A percentile compares a stretch with the other conserved stretches of the same genome.
Conservation (phyloP, 805 yeast genomes). For the Yarrowia osloensis region DNA sequence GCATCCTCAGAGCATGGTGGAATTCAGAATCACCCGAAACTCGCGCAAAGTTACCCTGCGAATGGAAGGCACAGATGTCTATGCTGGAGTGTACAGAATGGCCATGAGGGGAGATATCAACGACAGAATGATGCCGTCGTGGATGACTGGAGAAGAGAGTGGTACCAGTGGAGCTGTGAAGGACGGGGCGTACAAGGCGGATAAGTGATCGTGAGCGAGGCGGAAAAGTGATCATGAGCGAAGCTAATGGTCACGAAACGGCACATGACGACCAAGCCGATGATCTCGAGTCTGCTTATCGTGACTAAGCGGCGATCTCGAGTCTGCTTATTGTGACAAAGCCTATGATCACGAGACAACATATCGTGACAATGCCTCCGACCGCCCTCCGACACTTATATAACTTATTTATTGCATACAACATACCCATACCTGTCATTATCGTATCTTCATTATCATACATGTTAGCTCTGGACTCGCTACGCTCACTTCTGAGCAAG, state of each 20-base stretch:
- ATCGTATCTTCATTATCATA: slow-evolving; percentile 10
- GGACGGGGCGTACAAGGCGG: slow-evolving; percentile 41
- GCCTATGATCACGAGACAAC: no score
- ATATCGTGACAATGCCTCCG: background rate
- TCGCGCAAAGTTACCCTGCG: slow-evolving; percentile 40
- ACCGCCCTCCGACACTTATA: background rate
- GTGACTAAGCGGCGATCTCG: no score
- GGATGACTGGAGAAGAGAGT: slow-evolving; percentile 80
- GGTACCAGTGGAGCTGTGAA: slow-evolving; percentile 50
- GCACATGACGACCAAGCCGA: no score
- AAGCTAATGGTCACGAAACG: background rate
- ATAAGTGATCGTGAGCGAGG: no score
- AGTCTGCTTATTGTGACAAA: no score
- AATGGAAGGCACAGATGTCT: slow-evolving; percentile 68
- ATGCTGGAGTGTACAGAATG: slow-evolving; percentile 75
- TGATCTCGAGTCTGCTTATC: no score
- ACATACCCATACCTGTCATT: background rate
- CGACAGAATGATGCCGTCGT: slow-evolving; percentile 63
- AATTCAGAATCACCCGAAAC: slow-evolving; percentile 27
- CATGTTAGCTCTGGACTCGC: background rate
- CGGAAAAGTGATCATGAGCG: background rate
- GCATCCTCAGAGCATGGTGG: slow-evolving; percentile 33
- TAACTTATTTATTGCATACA: background rate
- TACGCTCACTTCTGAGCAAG: background rate
- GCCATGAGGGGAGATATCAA: slow-evolving; percentile 53